A percentile compares a stretch with the other conserved stretches of the same genome.
Conservation (phyloP, 805 yeast species). For the Cyberlindnera veronae region DNA sequence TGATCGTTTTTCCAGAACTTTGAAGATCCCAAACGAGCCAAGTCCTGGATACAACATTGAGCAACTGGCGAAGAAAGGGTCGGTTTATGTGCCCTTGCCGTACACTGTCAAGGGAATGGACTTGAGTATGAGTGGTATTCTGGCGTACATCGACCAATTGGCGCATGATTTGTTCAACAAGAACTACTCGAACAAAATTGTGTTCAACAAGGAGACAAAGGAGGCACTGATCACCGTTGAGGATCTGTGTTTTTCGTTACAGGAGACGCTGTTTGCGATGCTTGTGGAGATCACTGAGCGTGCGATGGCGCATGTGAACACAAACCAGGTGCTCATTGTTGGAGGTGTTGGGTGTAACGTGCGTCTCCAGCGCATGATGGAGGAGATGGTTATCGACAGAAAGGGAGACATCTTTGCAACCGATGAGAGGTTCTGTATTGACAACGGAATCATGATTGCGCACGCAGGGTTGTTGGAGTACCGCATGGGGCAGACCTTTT, state of each 20-base stretch:
- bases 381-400: constrained; percentile 84
- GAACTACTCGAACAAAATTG: constrained; percentile 32
- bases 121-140: constrained; percentile 90
- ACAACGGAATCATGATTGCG: constrained; percentile 98
- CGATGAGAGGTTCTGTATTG: constrained; percentile 95
- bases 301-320: constrained; percentile 96
- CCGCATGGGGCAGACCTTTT: constrained; percentile 68
- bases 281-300: constrained; percentile 96
- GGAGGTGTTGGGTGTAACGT: constrained; percentile 99
- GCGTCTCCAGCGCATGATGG: constrained; percentile 94
- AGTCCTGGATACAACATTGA: constrained; percentile 98
- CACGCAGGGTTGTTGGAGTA: constrained; percentile 91
- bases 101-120: constrained; percentile 99
- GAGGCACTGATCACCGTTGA: constrained; percentile 63
- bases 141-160: constrained; percentile 77
- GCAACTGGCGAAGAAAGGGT: constrained; percentile 76
- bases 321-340: constrained; percentile 86
- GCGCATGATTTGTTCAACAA: constrained; percentile 68
- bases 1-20: constrained; percentile 91
- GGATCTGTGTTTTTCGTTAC: constrained; percentile 89
- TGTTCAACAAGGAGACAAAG: constrained; percentile 36
- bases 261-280: constrained; percentile 93
- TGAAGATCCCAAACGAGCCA: constrained; percentile 87
- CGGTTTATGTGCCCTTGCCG: constrained; percentile 67
- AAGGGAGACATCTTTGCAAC: constrained; percentile 91